phyloP scores from a whole-genome alignment of 257 asterid species.

The Sherardia arvensis region DNA sequence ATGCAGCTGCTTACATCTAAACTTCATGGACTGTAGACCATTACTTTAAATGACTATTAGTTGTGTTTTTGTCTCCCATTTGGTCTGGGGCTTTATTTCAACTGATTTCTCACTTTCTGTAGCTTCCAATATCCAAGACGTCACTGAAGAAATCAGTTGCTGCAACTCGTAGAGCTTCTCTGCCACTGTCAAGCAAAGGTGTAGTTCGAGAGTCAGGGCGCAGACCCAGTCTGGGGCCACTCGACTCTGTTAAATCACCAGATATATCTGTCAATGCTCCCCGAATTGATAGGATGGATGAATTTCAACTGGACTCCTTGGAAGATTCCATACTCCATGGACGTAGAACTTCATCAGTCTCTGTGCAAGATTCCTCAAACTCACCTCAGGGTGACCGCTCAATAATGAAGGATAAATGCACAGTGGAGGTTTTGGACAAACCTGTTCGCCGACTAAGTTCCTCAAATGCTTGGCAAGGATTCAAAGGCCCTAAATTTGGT shows the following conservation, averaged over 20 bases:
- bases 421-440: conserved; percentile 55
- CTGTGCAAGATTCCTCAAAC: conserved; percentile 51
- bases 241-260: conserved; percentile 42
- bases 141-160: conserved; percentile 42
- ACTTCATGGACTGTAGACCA: background rate
- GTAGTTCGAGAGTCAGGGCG: conserved; percentile 26
- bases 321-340: conserved; percentile 35
- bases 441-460: conserved; percentile 36
- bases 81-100: background rate
- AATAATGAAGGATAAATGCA: conserved; percentile 67
- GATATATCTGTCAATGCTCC: conserved; percentile 83
- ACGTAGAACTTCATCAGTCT: conserved; percentile 36
- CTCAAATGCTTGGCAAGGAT: conserved; percentile 45
- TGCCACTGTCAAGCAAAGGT: conserved; percentile 48
- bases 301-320: conserved; percentile 52
- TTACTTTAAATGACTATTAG: background rate
- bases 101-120: conserved; percentile 14
- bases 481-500: conserved; percentile 25
- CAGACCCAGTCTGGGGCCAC: conserved; percentile 34
- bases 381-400: conserved; percentile 60
- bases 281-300: conserved; percentile 69
- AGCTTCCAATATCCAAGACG: conserved; percentile 48
- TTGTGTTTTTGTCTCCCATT: background rate
- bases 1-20: background rate
- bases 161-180: conserved; percentile 59